A percentile compares a stretch with the other conserved stretches of the same genome.
phyloP scores from a whole-genome alignment of 106 monocot genomes.

The Vanilla planifolia region DNA sequence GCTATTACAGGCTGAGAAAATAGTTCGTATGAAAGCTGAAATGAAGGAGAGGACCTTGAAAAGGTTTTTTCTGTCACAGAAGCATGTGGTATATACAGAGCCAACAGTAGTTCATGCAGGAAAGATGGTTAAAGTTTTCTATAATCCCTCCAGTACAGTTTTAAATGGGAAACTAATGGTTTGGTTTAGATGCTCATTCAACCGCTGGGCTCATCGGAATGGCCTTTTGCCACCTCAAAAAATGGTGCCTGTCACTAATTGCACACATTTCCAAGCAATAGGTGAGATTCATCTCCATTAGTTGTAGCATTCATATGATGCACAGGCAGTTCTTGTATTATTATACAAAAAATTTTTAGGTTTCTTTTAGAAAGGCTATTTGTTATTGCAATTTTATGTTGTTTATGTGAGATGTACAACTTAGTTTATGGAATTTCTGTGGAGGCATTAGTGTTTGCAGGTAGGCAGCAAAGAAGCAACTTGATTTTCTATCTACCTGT shows the following conservation, averaged over 20 bases:
- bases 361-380: no score
- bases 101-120: conserved; percentile 78
- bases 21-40: conserved; percentile 57
- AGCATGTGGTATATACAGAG: conserved; percentile 83
- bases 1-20: conserved; percentile 51
- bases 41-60: conserved; percentile 66
- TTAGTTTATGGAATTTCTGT: no score
- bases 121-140: conserved; percentile 60
- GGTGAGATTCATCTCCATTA: conserved; percentile 27
- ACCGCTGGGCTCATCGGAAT: conserved; percentile 74
- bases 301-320: neutral
- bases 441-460: no score
- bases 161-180: conserved; percentile 70
- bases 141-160: conserved; percentile 78
- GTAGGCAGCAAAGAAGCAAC: no score
- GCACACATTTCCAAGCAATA: conserved; percentile 55
- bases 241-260: conserved; percentile 54
- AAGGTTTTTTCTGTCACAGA: conserved; percentile 83
- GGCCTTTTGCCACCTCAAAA: conserved; percentile 73
- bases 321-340: neutral
- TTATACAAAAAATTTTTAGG: neutral
- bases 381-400: no score
- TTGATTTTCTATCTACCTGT: no score
- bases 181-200: conserved; percentile 93
- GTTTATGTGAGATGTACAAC: no score